Conservation (phyloP, 345 rosid species). For the Arabis hirsuta region DNA sequence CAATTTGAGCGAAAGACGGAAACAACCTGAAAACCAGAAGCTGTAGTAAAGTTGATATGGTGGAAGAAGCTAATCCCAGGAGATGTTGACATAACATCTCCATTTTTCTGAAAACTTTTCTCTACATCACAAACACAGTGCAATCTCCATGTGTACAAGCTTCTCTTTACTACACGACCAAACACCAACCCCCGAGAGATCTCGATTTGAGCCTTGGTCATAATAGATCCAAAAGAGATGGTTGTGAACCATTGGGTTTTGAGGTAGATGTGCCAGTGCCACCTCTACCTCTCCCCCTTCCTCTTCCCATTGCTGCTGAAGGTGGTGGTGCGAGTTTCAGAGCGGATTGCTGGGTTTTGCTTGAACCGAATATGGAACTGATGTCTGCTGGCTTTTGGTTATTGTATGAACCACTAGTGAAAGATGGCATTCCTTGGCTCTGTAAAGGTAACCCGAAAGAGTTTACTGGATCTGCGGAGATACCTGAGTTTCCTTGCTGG, state of each 20-base stretch:
- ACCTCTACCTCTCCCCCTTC: conserved; percentile 71
- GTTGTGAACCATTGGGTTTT: conserved; percentile 56
- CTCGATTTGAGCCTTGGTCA: conserved; percentile 28
- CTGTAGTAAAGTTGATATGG: conserved; percentile 25
- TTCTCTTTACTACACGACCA: conserved; percentile 17
- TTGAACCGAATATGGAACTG: conserved; percentile 71
- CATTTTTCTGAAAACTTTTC: not conserved
- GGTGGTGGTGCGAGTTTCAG: conserved; percentile 95
- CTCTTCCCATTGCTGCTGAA: conserved; percentile 69
- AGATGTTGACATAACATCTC: conserved; percentile 35
- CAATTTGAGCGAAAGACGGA: conserved; percentile 7
- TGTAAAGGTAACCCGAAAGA: conserved; percentile 63
- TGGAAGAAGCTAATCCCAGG: conserved; percentile 10
- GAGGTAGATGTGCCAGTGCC: conserved; percentile 42
- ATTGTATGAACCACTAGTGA: conserved; percentile 42
- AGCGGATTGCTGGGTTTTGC: conserved; percentile 62
- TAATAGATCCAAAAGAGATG: conserved; percentile 76
- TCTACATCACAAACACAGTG: not conserved
- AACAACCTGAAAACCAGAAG: conserved; percentile 8
- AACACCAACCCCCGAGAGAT: not conserved
- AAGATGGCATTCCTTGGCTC: conserved; percentile 52
- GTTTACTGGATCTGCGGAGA: conserved; percentile 42
- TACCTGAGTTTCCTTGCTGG: conserved; percentile 47
- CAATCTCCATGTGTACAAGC: conserved; percentile 14
- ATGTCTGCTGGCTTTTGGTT: conserved; percentile 65